Evolutionary conservation across 2,329 filamentous ascomycete genomes (phyloP).

Genomic region (Penicillium sp.): DNA sequence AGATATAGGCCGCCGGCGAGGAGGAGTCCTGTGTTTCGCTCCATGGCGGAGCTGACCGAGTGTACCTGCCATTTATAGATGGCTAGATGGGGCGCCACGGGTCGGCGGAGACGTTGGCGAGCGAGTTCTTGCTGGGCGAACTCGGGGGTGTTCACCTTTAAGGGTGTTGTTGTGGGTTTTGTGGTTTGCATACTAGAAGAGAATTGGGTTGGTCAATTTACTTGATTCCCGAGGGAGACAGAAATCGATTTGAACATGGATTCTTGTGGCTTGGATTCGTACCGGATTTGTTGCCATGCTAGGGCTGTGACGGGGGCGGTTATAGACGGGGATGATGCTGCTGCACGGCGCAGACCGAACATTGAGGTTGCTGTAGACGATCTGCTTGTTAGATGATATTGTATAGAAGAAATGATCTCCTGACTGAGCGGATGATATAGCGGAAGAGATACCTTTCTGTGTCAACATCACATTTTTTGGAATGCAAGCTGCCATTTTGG

Average conservation of each 20-base stretch:
- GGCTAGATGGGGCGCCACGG: slow-evolving; percentile 74
- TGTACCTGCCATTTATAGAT: slow-evolving; percentile 82
- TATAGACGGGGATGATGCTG: neutral
- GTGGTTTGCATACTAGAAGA: neutral
- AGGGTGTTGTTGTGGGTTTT: neutral
- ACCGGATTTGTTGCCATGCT: neutral
- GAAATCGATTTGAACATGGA: too few species aligned
- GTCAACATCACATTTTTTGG: neutral
- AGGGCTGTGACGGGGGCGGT: neutral
- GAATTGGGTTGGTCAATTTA: neutral
- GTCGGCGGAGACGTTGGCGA: slow-evolving; percentile 72
- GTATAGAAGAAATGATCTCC: neutral
- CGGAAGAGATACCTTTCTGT: neutral
- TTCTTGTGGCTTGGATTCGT: neutral
- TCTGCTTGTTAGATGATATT: neutral
- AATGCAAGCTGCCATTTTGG: neutral
- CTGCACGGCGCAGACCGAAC: neutral
- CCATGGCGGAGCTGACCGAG: slow-evolving; percentile 69
- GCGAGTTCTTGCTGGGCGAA: slow-evolving; percentile 52
- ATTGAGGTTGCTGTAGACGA: neutral
- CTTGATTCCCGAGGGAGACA: too few species aligned
- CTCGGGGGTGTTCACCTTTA: neutral
- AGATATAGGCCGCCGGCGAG: slow-evolving; percentile 71
- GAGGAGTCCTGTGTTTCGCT: slow-evolving; percentile 72
- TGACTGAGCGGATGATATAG: neutral